Conservation (phyloP, 768 basidiomycete species). For the Termitomyces sp. region DNA sequence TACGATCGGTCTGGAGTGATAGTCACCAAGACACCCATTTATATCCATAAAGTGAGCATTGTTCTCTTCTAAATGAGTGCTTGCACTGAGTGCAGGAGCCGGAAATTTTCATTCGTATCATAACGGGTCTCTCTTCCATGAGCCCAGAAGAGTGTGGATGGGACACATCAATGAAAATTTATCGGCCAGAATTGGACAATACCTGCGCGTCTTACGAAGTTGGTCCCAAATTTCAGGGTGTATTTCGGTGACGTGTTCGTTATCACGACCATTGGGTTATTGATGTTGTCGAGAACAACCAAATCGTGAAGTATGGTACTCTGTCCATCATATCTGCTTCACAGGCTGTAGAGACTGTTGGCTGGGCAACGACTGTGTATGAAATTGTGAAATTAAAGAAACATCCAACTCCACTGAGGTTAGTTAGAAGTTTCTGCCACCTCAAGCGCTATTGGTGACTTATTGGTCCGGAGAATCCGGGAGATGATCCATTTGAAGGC, state of each 20-base stretch:
- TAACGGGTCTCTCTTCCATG: neutral
- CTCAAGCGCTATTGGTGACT: neutral
- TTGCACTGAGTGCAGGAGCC: neutral
- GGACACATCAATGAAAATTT: neutral
- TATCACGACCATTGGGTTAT: neutral
- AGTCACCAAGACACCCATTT: neutral
- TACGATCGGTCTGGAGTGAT: constrained; percentile 2
- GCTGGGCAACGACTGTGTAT: neutral
- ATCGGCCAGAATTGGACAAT: neutral
- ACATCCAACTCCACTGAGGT: neutral
- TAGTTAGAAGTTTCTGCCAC: neutral
- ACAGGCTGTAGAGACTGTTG: neutral
- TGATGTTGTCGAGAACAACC: neutral
- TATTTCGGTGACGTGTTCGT: neutral
- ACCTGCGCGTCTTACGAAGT: neutral
- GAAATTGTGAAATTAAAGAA: neutral
- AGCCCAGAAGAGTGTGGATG: neutral
- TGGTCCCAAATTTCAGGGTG: neutral
- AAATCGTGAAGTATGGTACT: neutral
- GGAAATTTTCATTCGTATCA: neutral
- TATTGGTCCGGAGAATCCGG: neutral
- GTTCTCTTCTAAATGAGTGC: neutral
- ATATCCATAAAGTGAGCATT: constrained; percentile 5
- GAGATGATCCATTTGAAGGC: neutral
- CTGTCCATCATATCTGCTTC: neutral